phyloP scores from a whole-genome alignment of 768 basidiomycete species.

The Chalciporus pseudorubinellus region DNA sequence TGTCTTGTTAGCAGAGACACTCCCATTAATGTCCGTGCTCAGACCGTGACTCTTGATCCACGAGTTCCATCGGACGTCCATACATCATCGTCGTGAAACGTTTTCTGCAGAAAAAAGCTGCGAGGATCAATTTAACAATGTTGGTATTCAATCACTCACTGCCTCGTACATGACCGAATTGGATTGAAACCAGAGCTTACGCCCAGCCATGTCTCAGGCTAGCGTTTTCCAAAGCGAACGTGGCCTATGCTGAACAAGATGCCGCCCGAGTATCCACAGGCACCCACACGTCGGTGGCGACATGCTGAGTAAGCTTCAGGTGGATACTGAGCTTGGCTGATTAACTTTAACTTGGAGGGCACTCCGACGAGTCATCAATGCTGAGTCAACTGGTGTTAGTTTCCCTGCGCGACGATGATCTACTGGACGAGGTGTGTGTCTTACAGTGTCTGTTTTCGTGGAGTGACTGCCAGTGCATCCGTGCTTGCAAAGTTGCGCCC shows the following conservation, averaged over 20 bases:
- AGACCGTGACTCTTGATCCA: constrained; percentile 65
- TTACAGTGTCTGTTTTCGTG: constrained; percentile 15
- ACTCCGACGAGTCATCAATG: constrained; percentile 51
- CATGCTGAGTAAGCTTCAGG: constrained; percentile 50
- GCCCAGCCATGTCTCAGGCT: constrained; percentile 60
- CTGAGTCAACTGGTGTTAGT: too few species aligned
- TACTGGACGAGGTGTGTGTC: constrained; percentile 38
- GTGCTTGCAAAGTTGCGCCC: not conserved
- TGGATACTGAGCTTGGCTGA: too few species aligned
- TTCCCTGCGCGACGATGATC: constrained; percentile 49
- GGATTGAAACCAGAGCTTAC: constrained; percentile 44
- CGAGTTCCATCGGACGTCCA: constrained; percentile 32
- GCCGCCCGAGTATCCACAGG: too few species aligned
- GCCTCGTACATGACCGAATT: constrained; percentile 7
- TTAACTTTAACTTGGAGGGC: not conserved
- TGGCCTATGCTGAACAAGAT: constrained; percentile 27
- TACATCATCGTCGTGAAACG: constrained; percentile 11
- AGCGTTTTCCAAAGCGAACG: not conserved
- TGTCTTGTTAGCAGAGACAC: constrained; percentile 8
- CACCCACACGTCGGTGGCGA: constrained; percentile 69
- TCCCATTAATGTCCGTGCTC: constrained; percentile 20
- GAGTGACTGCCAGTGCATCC: not conserved
- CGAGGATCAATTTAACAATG: constrained; percentile 61
- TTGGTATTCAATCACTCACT: constrained; percentile 24
- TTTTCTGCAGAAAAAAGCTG: constrained; percentile 53